A percentile compares a stretch with the other conserved stretches of the same genome.
Conservation (phyloP, 495 filamentous ascomycete genomes). For the Trypethelium eluteriae region DNA sequence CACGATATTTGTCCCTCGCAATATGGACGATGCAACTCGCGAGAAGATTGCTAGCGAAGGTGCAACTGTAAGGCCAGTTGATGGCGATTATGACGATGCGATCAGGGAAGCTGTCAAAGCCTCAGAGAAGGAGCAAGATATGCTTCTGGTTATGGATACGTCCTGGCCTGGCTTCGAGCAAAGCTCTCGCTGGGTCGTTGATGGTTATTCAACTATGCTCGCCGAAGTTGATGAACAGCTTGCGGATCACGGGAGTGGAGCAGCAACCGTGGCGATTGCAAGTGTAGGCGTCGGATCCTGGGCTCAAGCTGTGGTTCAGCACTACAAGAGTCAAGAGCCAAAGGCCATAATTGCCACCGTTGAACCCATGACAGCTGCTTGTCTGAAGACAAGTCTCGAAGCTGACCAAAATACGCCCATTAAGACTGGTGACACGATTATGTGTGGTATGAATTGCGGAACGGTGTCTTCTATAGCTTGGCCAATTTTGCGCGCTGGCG, state of each 20-base stretch:
- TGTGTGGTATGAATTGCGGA: conserved; percentile 63
- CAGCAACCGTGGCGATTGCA: conserved; percentile 42
- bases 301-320: conserved; percentile 50
- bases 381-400: conserved; percentile 46
- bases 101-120: conserved; percentile 41
- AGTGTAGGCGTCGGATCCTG: conserved; percentile 61
- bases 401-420: conserved; percentile 39
- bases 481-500: conserved; percentile 46
- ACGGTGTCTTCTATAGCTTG: conserved; percentile 57
- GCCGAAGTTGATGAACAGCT: conserved; percentile 53
- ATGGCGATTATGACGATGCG: conserved; percentile 55
- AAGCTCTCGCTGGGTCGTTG: conserved; percentile 61
- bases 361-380: conserved; percentile 57
- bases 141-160: conserved; percentile 58
- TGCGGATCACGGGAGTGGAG: conserved; percentile 36
- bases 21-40: conserved; percentile 47
- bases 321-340: conserved; percentile 45
- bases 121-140: conserved; percentile 29
- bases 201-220: conserved; percentile 65
- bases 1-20: conserved; percentile 49
- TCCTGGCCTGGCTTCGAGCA: conserved; percentile 55
- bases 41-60: conserved; percentile 51
- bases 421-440: conserved; percentile 50
- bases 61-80: conserved; percentile 43
- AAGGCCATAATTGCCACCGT: conserved; percentile 45